Conservation (phyloP, 768 basidiomycete genomes). For the Amanita thiersii region DNA sequence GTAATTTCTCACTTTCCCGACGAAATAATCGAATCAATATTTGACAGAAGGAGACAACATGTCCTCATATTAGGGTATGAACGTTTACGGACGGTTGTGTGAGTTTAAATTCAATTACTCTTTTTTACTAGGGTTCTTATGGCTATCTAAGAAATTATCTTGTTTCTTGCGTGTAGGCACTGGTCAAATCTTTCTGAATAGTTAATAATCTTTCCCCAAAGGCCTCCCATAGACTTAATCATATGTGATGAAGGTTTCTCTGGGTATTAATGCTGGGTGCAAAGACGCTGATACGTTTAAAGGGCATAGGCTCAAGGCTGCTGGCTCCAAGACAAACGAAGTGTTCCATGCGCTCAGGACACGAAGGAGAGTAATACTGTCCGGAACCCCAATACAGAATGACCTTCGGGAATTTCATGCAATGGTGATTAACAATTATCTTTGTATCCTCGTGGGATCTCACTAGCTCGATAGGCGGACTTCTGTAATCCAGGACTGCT, state of each 20-base stretch:
- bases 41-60: slow-evolving; percentile 59
- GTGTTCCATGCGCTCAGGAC: slow-evolving; percentile 80
- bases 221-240: slow-evolving; percentile 88
- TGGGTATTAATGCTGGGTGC: background rate
- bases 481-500: slow-evolving; percentile 93
- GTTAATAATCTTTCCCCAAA: slow-evolving; percentile 18
- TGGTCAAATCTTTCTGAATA: background rate
- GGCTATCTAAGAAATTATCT: slow-evolving; percentile 29
- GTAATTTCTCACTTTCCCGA: background rate
- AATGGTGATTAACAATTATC: slow-evolving; percentile 60
- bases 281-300: background rate
- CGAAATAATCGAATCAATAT: background rate
- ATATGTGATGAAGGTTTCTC: slow-evolving; percentile 86
- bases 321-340: slow-evolving; percentile 81
- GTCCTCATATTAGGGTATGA: slow-evolving; percentile 96
- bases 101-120: slow-evolving; percentile 19
- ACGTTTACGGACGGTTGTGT: slow-evolving; percentile 78
- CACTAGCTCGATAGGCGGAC: slow-evolving; percentile 49
- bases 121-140: background rate
- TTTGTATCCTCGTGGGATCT: background rate
- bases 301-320: slow-evolving; percentile 91
- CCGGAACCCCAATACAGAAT: slow-evolving; percentile 97
- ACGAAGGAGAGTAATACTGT: slow-evolving; percentile 75
- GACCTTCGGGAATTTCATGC: slow-evolving; percentile 92
- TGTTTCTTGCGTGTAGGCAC: slow-evolving; percentile 52